Evolutionary conservation across 1,284 basidiomycete species (phyloP).

Genomic region (Austroboletus olivaceoglutinosus): DNA sequence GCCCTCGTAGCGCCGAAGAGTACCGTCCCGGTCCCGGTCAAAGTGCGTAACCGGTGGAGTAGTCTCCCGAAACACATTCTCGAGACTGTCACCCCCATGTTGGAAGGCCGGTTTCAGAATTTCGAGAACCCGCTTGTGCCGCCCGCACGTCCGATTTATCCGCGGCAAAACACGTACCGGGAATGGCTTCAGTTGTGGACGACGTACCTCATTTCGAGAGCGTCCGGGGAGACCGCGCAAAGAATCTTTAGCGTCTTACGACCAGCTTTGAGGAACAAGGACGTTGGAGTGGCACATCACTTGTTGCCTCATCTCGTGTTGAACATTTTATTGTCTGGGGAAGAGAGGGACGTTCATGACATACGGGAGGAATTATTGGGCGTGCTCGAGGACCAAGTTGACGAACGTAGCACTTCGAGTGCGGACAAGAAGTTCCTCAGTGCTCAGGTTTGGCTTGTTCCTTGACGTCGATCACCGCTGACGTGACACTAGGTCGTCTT

Average conservation of each 20-base stretch:
- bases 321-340: conserved; percentile 80
- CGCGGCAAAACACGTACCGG: conserved; percentile 74
- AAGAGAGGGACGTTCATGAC: conserved; percentile 56
- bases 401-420: conserved; percentile 53
- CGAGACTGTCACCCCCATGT: conserved; percentile 87
- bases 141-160: conserved; percentile 75
- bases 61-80: conserved; percentile 80
- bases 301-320: conserved; percentile 92
- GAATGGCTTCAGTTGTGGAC: conserved; percentile 97
- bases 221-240: conserved; percentile 55
- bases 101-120: conserved; percentile 70
- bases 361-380: conserved; percentile 79
- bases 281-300: conserved; percentile 88
- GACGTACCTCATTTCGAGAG: conserved; percentile 74
- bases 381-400: conserved; percentile 87
- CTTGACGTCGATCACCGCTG: background rate
- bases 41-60: conserved; percentile 74
- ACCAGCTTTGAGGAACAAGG: conserved; percentile 80
- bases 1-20: conserved; percentile 55
- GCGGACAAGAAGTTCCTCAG: conserved; percentile 81
- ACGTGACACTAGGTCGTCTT: conserved; percentile 73
- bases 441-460: conserved; percentile 68
- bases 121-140: conserved; percentile 38
- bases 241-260: conserved; percentile 81
- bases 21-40: conserved; percentile 56